phyloP scores from a whole-genome alignment of 108 stramenopile species.

The Cyclotella baltica region DNA sequence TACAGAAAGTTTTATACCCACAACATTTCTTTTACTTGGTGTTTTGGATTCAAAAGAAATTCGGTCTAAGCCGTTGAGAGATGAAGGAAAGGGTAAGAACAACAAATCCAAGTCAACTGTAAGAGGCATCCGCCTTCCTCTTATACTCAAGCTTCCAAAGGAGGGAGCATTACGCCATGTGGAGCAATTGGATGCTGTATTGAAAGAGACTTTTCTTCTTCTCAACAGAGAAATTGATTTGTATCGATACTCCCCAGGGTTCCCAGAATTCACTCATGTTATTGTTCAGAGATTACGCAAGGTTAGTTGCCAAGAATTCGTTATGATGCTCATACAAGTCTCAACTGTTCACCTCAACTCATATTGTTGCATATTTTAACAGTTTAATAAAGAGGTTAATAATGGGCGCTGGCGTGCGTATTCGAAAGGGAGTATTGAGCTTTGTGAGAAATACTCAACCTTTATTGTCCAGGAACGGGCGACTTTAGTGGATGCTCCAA shows the following conservation, averaged over 20 bases:
- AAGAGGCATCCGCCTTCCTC: constrained; percentile 54
- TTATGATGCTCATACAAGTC: too few species aligned
- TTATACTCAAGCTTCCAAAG: constrained; percentile 77
- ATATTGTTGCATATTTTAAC: background rate
- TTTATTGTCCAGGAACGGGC: constrained; percentile 64
- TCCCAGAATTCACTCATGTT: constrained; percentile 84
- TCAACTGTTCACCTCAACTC: too few species aligned
- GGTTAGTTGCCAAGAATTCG: too few species aligned
- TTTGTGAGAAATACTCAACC: constrained; percentile 71
- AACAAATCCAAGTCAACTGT: constrained; percentile 43
- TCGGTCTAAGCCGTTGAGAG: constrained; percentile 64
- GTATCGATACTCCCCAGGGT: constrained; percentile 87
- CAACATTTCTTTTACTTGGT: constrained; percentile 83
- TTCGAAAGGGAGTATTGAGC: constrained; percentile 84
- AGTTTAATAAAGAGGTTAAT: constrained; percentile 83
- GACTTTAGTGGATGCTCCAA: constrained; percentile 77
- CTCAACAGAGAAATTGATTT: constrained; percentile 87
- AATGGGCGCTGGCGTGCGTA: constrained; percentile 84
- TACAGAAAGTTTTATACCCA: constrained; percentile 90
- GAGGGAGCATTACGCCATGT: constrained; percentile 80
- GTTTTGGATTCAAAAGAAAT: constrained; percentile 89
- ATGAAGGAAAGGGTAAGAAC: constrained; percentile 22
- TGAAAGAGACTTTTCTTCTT: constrained; percentile 79
- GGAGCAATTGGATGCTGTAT: constrained; percentile 80
- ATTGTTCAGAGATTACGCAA: constrained; percentile 77